A percentile compares a stretch with the other conserved stretches of the same genome.
phyloP scores from a whole-genome alignment of 129 eudicot genomes.

The Heracleum sosnowskyi region DNA sequence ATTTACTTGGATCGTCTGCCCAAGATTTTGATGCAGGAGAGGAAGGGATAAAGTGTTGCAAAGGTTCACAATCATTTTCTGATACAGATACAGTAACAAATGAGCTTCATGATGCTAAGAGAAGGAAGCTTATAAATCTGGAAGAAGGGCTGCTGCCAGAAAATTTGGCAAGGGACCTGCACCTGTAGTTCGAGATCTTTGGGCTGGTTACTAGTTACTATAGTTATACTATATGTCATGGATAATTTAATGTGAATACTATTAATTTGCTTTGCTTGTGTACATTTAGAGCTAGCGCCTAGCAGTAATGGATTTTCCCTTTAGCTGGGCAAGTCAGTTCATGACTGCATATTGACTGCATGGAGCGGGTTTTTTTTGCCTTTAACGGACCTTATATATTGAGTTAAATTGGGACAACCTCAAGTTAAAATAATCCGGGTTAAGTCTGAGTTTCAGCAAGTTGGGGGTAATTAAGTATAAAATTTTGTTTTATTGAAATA shows the following conservation, averaged over 20 bases:
- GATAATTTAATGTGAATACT: slow-evolving; percentile 4
- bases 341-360: too few relatives aligned
- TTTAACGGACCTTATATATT: too few relatives aligned
- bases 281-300: background rate
- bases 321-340: background rate
- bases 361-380: too few relatives aligned
- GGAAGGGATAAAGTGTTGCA: slow-evolving; percentile 1
- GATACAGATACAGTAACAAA: slow-evolving; percentile 23
- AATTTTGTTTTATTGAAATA: too few relatives aligned
- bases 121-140: slow-evolving; percentile 24
- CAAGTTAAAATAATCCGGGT: too few relatives aligned
- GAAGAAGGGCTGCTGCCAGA: background rate
- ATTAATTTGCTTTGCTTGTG: background rate
- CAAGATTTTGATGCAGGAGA: slow-evolving; percentile 11
- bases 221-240: background rate
- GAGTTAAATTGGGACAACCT: too few relatives aligned
- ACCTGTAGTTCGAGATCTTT: slow-evolving; percentile 12
- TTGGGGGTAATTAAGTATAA: too few relatives aligned
- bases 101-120: slow-evolving; percentile 31
- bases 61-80: background rate
- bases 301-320: background rate
- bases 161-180: slow-evolving; percentile 19
- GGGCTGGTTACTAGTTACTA: background rate
- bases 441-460: too few relatives aligned
- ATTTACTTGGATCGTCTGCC: slow-evolving; percentile 4